Conservation (phyloP, 306 rosid genomes). For the Vigna mungo region DNA sequence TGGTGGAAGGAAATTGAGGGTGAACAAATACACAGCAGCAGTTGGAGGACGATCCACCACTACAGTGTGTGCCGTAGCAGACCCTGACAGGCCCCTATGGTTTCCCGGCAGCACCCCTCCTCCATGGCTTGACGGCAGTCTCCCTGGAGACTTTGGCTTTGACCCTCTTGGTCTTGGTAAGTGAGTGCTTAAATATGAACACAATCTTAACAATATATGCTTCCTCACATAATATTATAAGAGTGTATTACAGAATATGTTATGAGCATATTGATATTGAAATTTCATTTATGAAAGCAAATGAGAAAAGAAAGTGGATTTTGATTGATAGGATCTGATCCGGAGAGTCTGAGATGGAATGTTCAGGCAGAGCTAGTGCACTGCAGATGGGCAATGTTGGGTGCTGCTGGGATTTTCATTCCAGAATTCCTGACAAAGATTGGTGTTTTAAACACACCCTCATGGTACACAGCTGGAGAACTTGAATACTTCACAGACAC, state of each 20-base stretch:
- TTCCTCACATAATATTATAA: no score
- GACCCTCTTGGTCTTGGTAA: slow-evolving; percentile 75
- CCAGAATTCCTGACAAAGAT: slow-evolving; percentile 44
- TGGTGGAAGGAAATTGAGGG: slow-evolving; percentile 63
- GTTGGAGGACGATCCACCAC: slow-evolving; percentile 6
- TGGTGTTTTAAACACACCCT: slow-evolving; percentile 37
- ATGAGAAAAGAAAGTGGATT: slow-evolving; percentile 4
- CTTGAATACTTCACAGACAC: slow-evolving; percentile 43
- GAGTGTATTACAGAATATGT: no score
- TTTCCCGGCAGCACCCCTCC: slow-evolving; percentile 47
- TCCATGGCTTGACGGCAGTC: slow-evolving; percentile 46
- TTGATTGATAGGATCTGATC: slow-evolving; percentile 42
- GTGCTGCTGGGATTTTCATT: slow-evolving; percentile 45
- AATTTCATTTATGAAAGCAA: no score
- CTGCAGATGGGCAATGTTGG: slow-evolving; percentile 50
- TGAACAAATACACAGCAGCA: slow-evolving; percentile 18
- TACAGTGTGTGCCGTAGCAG: slow-evolving; percentile 36
- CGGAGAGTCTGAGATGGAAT: slow-evolving; percentile 43
- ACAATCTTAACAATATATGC: neutral
- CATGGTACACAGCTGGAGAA: slow-evolving; percentile 45
- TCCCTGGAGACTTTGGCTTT: slow-evolving; percentile 75
- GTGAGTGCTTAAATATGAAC: neutral
- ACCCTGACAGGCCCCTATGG: slow-evolving; percentile 39
- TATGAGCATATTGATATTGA: neutral
- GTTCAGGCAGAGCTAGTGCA: slow-evolving; percentile 47